A percentile compares a stretch with the other conserved stretches of the same genome.
phyloP scores from a whole-genome alignment of 495 filamentous ascomycete genomes.

The Xylaria curta region DNA sequence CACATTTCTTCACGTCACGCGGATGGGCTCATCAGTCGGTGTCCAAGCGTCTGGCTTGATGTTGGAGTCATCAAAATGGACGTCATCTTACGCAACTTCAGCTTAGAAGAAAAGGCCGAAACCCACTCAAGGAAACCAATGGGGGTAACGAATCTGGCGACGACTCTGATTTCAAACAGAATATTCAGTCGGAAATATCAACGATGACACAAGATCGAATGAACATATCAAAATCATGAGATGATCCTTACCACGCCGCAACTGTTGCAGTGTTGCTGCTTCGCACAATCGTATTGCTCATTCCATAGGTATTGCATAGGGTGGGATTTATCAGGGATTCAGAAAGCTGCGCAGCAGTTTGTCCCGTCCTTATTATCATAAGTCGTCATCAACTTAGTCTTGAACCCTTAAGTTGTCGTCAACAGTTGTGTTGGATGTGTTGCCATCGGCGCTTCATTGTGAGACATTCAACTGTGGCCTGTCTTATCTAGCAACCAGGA shows the following conservation, averaged over 20 bases:
- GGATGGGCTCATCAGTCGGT: not conserved
- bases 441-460: not conserved
- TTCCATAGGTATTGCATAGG: not conserved
- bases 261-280: not conserved
- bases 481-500: not conserved
- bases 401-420: not conserved
- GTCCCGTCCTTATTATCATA: not conserved
- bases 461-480: not conserved
- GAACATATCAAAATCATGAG: no score
- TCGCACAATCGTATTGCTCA: not conserved
- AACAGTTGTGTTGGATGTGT: not conserved
- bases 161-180: no score
- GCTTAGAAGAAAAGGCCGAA: no score
- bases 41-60: not conserved
- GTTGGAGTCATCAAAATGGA: not conserved
- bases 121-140: no score
- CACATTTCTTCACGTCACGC: not conserved
- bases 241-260: not conserved
- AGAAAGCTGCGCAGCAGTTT: not conserved
- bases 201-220: not conserved
- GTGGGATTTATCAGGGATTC: not conserved
- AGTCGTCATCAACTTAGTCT: not conserved
- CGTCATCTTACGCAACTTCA: no score
- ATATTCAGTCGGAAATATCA: not conserved
- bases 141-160: no score